Evolutionary conservation across 2,329 filamentous ascomycete species (phyloP), one percentile per base, ranked within the genome.

Genomic region (Purpureocillium takamizusanense): DNA sequence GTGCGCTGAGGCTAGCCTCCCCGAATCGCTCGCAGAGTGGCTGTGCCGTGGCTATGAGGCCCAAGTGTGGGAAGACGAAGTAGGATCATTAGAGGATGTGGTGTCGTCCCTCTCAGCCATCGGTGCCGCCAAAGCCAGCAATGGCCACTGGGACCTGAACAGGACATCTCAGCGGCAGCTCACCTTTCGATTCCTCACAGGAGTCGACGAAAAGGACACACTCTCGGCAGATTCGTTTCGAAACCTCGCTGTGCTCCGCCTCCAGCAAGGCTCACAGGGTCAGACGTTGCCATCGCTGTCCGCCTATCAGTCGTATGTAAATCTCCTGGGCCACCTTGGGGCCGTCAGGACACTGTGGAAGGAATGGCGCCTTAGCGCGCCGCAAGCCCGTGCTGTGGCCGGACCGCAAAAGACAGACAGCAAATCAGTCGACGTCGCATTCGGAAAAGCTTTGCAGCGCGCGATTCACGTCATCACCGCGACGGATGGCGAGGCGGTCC

Each of bases 281-380:
- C 25, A 31, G 10, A 25, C 34, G 4, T 36, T 35, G 15, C 27
- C 32, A 18, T 44, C 43, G 14, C 41, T 42, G 13, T 38, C 38
- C 9, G 38, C 52, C 13, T 57, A 54, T 38, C 39, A 38, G 16
- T 38, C 45, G 1, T 62, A 57, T 41, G 46, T 61, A 25, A 31
- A 32, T 21, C 42, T 57, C 5, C 43, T 62, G 14, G 55, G 54
- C 6, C 47, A 51, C 12, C 47, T 62, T 8, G 57, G 59, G 7
- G 55, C 56, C 6, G 41, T 49, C 8, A 44, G 54, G 29, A 57
- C 51, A 18, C 42, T 62, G 12, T 51, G 51, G 50, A 53, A 52
- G 34, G 57, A 60, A 45, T 53, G 53, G 49, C 51, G 40, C 23
- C 36, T 40, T 15, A 46, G 46, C 11, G 38, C 35, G 6, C 33